Evolutionary conservation across 768 basidiomycete genomes (phyloP), one percentile per base, ranked within the genome.

Genomic region (Trametes cinnabarina): DNA sequence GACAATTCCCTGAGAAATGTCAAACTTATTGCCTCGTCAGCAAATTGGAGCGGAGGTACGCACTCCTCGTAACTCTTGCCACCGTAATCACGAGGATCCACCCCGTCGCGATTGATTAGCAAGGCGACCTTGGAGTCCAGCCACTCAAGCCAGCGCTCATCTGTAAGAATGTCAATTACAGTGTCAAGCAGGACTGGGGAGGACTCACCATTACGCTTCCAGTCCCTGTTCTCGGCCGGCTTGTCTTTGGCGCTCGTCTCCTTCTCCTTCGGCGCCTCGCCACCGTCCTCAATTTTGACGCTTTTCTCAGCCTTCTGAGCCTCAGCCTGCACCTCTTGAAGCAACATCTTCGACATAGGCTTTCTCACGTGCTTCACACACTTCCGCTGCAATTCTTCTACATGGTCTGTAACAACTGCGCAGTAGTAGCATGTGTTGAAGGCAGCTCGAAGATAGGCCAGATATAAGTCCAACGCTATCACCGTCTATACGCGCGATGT

Each of bases 351-450:
- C 58, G 82, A 81, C 66, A 87, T 68, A 39, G 90, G 83, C 71
- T 86, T 88, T 74, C 96, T 84, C 63, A 90, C 79, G 76, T 99
- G 97, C 77, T 86, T 86, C 66, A 97, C 78, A 80, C 96, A 98
- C 77, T 94, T 93, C 71, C 93, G 85, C 73, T 94, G 88, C 67
- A 99, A 81, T 79, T 97, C 94, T 76, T 99, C 97, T 72, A 90
- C 75, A 77, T 94, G 94, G 76, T 96, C 89, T 71, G 87, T 89
- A 65, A 92, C 84, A 70, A 92, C 86, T 66, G 89, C 87, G 80
- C 97, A 99, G 77, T 99, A 99, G 76, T 96, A 99, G 83, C 97
- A 97, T 69, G 92, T 87, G 82, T 93, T 82, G 75, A 89, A 94
- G 53, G 91, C 95, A 71, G 86, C 82, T 65, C 97, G 92, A 69